These are phyloP conservation scores for Austroboletus eburneus DNA, from an alignment of 768 basidiomycete species.

Conservation along the genomic window DNA sequence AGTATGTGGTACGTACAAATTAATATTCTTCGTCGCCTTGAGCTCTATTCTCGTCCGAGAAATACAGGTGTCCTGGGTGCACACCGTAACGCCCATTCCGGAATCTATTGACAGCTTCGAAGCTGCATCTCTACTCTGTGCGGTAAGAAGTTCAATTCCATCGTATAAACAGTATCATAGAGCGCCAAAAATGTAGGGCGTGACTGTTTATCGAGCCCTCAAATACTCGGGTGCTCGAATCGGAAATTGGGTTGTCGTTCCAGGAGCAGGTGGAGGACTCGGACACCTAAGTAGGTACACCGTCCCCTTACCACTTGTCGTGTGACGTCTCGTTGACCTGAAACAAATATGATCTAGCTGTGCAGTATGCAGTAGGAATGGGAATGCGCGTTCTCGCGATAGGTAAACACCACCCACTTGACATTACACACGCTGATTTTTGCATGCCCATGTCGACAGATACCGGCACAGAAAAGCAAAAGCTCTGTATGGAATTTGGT, in stretches of 20 bases:
- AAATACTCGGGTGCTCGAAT: slow-evolving; percentile 62
- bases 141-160: slow-evolving; percentile 34
- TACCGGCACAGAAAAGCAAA: slow-evolving; percentile 67
- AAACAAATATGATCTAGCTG: slow-evolving; percentile 34
- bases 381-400: slow-evolving; percentile 80
- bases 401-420: slow-evolving; percentile 28
- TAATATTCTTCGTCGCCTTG: slow-evolving; percentile 3
- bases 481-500: slow-evolving; percentile 57
- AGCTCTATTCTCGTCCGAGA: neutral
- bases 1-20: slow-evolving; percentile 50
- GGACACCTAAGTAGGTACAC: slow-evolving; percentile 62
- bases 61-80: slow-evolving; percentile 58
- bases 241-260: slow-evolving; percentile 74
- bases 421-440: no score
- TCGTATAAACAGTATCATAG: no score
- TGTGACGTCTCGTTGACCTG: neutral
- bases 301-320: neutral
- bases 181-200: slow-evolving; percentile 40
- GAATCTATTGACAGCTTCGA: slow-evolving; percentile 57
- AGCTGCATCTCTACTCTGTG: slow-evolving; percentile 76
- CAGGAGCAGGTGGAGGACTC: slow-evolving; percentile 78
- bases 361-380: slow-evolving; percentile 77
- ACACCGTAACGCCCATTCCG: slow-evolving; percentile 78
- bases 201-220: slow-evolving; percentile 84
- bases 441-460: slow-evolving; percentile 37